Percentiles rank a stretch among this genome's conserved stretches.
These are phyloP conservation scores for Colletotrichum orbiculare DNA, from an alignment of 2,329 filamentous ascomycete genomes.

Conservation along the genomic window DNA sequence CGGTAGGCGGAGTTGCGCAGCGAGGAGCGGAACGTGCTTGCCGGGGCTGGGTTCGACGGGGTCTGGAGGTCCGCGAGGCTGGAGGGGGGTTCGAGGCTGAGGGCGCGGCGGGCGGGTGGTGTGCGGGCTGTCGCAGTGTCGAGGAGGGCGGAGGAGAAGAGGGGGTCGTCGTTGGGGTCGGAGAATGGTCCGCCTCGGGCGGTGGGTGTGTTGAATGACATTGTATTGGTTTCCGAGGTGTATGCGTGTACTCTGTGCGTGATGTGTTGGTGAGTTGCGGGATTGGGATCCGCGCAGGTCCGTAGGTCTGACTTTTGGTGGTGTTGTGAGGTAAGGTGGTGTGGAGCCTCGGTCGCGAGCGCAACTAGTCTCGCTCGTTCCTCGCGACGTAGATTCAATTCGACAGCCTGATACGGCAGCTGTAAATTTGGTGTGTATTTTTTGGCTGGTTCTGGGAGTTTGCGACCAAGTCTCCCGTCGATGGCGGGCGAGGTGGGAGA, in stretches of 20 bases:
- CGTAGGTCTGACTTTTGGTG: too few relatives aligned
- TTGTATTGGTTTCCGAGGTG: not conserved
- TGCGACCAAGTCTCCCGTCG: too few relatives aligned
- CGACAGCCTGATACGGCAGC: too few relatives aligned
- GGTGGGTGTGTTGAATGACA: constrained; percentile 30
- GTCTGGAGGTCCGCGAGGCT: constrained; percentile 27
- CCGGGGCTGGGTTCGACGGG: constrained; percentile 17
- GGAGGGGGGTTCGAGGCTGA: constrained; percentile 27
- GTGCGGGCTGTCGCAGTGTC: constrained; percentile 55
- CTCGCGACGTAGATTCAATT: too few relatives aligned
- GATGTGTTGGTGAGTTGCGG: too few relatives aligned
- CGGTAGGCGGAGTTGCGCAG: constrained; percentile 52
- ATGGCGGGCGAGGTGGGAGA: too few relatives aligned
- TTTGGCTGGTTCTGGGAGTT: too few relatives aligned
- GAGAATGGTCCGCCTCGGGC: constrained; percentile 12
- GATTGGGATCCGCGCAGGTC: too few relatives aligned
- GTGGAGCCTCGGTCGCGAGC: too few relatives aligned
- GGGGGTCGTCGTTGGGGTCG: constrained; percentile 48
- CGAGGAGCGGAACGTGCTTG: constrained; percentile 12
- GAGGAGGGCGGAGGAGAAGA: constrained; percentile 53
- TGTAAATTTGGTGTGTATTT: too few relatives aligned
- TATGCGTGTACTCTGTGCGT: not conserved
- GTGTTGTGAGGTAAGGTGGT: too few relatives aligned
- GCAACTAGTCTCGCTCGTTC: too few relatives aligned
- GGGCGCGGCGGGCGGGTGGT: constrained; percentile 6